Conservation (phyloP, 2,329 filamentous ascomycete genomes). For the Arthrobotrys iridis region DNA sequence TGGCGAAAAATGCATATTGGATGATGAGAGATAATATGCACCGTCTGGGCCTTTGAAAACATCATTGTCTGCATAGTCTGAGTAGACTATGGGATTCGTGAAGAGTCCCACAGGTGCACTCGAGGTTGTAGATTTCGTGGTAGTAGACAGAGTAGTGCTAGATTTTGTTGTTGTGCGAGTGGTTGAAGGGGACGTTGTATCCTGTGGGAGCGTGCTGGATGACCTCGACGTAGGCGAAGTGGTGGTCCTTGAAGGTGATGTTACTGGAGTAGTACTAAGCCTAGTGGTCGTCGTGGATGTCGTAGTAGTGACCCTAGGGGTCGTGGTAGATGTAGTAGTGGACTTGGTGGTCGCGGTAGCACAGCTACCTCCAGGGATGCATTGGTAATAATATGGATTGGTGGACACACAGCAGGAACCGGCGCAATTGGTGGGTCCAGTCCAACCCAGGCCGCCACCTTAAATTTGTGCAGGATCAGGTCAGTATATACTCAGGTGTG, state of each 20-base stretch:
- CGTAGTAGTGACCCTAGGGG: neutral
- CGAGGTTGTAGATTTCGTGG: conserved; percentile 5
- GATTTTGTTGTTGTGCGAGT: conserved; percentile 10
- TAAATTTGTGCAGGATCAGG: neutral
- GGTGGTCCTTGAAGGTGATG: neutral
- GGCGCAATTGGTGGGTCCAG: neutral
- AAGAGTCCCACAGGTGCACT: neutral
- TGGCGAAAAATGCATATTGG: conserved; percentile 69
- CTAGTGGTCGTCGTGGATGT: neutral
- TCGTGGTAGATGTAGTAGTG: neutral
- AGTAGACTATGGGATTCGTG: conserved; percentile 67
- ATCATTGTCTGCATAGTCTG: conserved; percentile 69
- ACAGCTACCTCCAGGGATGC: neutral
- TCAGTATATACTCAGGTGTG: no score
- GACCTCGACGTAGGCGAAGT: neutral
- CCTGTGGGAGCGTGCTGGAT: neutral
- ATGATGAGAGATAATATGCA: conserved; percentile 68
- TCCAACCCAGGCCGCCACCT: conserved; percentile 30
- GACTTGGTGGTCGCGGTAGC: neutral
- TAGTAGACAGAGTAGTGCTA: neutral
- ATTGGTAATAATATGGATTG: conserved; percentile 28
- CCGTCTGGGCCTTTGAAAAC: conserved; percentile 65
- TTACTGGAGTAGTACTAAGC: neutral
- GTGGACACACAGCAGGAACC: conserved; percentile 15
- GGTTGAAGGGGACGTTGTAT: neutral